Percentiles rank a stretch among this genome's conserved stretches.
Conservation (phyloP, 2,329 filamentous ascomycete genomes). For the Colletotrichum liriopes region DNA sequence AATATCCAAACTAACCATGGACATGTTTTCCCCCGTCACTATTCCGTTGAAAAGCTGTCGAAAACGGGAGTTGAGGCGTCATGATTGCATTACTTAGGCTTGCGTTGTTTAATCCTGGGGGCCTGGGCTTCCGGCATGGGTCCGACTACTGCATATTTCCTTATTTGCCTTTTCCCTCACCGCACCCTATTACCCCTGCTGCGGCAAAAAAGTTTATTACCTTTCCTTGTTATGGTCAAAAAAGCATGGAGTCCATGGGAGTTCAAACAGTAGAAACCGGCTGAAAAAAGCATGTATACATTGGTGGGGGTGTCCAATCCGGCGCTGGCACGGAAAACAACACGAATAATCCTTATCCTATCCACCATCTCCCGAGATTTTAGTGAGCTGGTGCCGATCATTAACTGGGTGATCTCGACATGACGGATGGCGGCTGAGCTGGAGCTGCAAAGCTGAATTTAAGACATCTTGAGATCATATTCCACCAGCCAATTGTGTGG, state of each 20-base stretch:
- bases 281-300: constrained; percentile 36
- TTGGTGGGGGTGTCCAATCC: constrained; percentile 7
- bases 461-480: constrained; percentile 7
- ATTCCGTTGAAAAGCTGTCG: constrained; percentile 7
- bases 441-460: background rate
- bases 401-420: constrained; percentile 1
- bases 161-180: constrained; percentile 18
- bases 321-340: constrained; percentile 14
- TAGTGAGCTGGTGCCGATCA: background rate
- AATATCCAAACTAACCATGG: constrained; percentile 65
- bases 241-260: constrained; percentile 32
- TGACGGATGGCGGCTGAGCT: background rate
- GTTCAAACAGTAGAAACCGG: constrained; percentile 31
- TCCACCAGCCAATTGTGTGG: constrained; percentile 7
- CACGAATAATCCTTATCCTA: background rate
- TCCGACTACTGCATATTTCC: constrained; percentile 15
- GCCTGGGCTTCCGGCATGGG: constrained; percentile 17
- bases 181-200: constrained; percentile 4
- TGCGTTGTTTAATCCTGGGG: constrained; percentile 30
- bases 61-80: constrained; percentile 38
- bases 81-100: constrained; percentile 39
- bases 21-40: background rate
- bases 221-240: constrained; percentile 25
- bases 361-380: background rate
- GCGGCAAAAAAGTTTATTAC: constrained; percentile 31